Base-by-base conservation (phyloP, 129 eudicot genomes). In the Helianthus tuberosus region DNA sequence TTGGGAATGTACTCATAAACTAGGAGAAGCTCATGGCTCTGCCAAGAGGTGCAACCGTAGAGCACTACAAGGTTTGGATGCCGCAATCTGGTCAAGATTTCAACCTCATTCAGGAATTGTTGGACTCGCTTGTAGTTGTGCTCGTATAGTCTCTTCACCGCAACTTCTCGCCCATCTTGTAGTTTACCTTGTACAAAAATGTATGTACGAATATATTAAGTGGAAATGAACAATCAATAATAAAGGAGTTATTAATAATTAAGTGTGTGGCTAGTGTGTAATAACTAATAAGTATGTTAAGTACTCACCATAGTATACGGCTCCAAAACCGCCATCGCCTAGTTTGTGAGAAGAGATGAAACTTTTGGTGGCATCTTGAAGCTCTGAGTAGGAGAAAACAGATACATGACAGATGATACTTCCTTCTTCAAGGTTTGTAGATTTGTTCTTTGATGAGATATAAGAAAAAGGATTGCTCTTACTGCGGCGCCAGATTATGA, bases 281-380 rank as follows among this genome's bases (percentile, higher is more conserved):
- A 43, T 43, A 43, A 43, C 3, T 43, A 43, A 43, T 43, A 43
- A 43, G 47, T 9, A 43, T 43, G 47, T 43, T 43, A 43, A 43
- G 47, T 43, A 7, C 47, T 43, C 47, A 85, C 90, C 95, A 47
- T 88, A 57, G 71, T 85, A 88, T 29, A 88, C 95, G 15, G 85
- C 80, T 63, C 95, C 95, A 50, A 83, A 88, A 47, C 91, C 91
- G 27, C 96, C 91, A 69, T 81, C 87, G 2, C 96, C 96, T 11
- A 89, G 83, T 59, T 78, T 77, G 8, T 25, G 69, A 25, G 75
- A 49, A 25, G 91, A 66, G 68, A 79, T 60, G 27, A 86, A 88
- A 52, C 74, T 83, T 38, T 81, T 29, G 23, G 89, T 89, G 63
- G 95, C 95, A 23, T 81, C 73, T 75, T 85, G 75, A 23, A 88